phyloP scores from a whole-genome alignment of 1,284 basidiomycete genomes.

The Thecaphora frezii region DNA sequence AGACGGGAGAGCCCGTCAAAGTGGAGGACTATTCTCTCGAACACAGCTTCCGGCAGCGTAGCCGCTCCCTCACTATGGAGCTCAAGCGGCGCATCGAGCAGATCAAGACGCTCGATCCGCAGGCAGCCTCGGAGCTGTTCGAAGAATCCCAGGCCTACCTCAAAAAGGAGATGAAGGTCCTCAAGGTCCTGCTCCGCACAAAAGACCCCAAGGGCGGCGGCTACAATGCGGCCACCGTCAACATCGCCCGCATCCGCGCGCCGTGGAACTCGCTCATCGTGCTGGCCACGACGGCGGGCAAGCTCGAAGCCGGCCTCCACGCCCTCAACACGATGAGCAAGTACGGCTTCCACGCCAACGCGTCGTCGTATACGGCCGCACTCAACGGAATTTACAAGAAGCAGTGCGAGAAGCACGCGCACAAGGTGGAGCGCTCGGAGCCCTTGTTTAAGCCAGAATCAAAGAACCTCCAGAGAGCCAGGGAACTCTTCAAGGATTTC shows the following conservation, averaged over 20 bases:
- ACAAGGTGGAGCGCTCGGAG: not conserved
- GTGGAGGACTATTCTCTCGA: not conserved
- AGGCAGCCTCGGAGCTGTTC: slow-evolving; percentile 7
- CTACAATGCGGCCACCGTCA: slow-evolving; percentile 22
- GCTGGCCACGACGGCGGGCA: slow-evolving; percentile 8
- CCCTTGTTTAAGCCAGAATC: not conserved
- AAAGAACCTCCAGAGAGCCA: slow-evolving; percentile 8
- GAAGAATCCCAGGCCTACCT: slow-evolving; percentile 9
- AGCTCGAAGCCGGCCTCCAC: slow-evolving; percentile 13
- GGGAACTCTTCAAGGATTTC: slow-evolving; percentile 12
- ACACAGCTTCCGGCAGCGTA: slow-evolving; percentile 16
- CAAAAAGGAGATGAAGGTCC: slow-evolving; percentile 21
- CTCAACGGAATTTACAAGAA: slow-evolving; percentile 8
- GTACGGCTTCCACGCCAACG: slow-evolving; percentile 26
- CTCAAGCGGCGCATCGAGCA: not conserved
- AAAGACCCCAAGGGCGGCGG: slow-evolving; percentile 18
- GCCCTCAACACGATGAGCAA: slow-evolving; percentile 36
- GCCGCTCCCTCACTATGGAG: slow-evolving; percentile 6
- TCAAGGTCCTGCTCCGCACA: slow-evolving; percentile 26
- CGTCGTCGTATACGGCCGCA: slow-evolving; percentile 14
- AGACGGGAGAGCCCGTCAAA: not conserved
- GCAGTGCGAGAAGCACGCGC: not conserved
- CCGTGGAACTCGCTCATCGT: slow-evolving; percentile 24
- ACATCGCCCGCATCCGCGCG: slow-evolving; percentile 23
- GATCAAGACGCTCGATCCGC: not conserved